Base-by-base conservation (phyloP, 176 grass and related monocot genomes). In the Oryza brachyantha region DNA sequence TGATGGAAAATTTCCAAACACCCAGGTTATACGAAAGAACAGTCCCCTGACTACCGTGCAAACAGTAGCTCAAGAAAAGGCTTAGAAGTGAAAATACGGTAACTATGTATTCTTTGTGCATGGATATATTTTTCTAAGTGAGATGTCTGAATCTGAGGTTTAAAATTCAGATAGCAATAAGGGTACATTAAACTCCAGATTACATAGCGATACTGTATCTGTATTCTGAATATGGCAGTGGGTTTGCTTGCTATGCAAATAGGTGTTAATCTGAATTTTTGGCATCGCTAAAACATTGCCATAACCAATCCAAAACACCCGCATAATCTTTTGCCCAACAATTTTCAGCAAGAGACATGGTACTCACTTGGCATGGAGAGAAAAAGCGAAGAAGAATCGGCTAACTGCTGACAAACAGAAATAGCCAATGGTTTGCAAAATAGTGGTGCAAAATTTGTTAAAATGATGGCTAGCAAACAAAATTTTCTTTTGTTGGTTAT, bases 401-500 rank as follows among this genome's bases (percentile, higher is more conserved):
- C 66, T 64, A 83, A 59, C n/a, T 65, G 27, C 36, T 67, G 61
- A 72, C 9, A 10, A 66, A 16, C 13, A 66, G 78, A 78, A 67
- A 50, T 19, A 83, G 13, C 13, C 61, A 78, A 61, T 37, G 67
- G 38, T 64, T 72, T 14, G 62, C 34, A 65, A 34, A 42, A 17
- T 75, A 42, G 4, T 43, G 27, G 29, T 48, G 10, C 14, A 62
- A 43, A 55, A 32, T 80, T 24, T 61, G 31, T 31, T 28, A 42
- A 84, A 78, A 37, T 25, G 32, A 71, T 78, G 55, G 24, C 52
- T 61, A 29, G 31, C 29, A 70, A 78, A 78, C 66, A 25, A 78
- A 78, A 66, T 14, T 4, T 28, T 26, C 26, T 28, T 77, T 27
- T 25, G 70, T 52, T 68, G 5, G 27, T 36, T 72, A 24, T 24